These are phyloP conservation scores for Larix kaempferi DNA, from an alignment of 75 land plant species.

Conservation along the genomic window DNA sequence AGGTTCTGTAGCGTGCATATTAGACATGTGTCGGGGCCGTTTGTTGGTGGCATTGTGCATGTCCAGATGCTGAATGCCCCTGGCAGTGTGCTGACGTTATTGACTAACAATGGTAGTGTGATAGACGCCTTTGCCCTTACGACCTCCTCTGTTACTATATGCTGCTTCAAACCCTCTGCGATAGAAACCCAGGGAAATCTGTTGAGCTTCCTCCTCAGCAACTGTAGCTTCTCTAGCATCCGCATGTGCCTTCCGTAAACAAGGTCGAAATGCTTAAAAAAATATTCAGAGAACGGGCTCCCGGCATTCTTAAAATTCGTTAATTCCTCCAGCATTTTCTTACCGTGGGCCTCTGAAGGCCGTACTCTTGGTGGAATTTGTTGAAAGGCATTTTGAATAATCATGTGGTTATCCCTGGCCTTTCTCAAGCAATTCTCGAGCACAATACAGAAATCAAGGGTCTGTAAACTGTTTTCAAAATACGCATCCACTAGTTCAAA, in stretches of 20 bases:
- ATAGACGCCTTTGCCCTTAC: no score
- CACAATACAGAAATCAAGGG: constrained; percentile 63
- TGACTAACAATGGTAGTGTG: no score
- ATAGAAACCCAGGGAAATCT: no score
- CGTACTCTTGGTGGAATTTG: constrained; percentile 47
- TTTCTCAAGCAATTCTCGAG: constrained; percentile 59
- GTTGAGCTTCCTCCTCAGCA: constrained; percentile 50
- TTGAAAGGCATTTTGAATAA: constrained; percentile 51
- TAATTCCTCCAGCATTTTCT: constrained; percentile 35
- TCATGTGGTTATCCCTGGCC: constrained; percentile 46
- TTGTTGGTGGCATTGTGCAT: no score
- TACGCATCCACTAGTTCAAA: constrained; percentile 67
- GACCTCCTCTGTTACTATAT: no score
- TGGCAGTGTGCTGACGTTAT: no score
- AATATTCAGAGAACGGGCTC: constrained; percentile 63
- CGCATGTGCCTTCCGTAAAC: constrained; percentile 44
- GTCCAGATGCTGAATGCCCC: no score
- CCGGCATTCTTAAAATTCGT: constrained; percentile 43
- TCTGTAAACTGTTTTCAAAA: constrained; percentile 56
- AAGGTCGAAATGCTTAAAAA: constrained; percentile 38
- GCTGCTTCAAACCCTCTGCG: no score
- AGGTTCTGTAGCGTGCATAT: no score
- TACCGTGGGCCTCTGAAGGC: constrained; percentile 8
- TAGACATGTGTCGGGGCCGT: no score
- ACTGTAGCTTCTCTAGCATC: constrained; percentile 68